Evolutionary conservation across 192 early-diverging fungal species (phyloP), one percentile per base, ranked within the genome.

Genomic region (Geranomyces michiganensis): DNA sequence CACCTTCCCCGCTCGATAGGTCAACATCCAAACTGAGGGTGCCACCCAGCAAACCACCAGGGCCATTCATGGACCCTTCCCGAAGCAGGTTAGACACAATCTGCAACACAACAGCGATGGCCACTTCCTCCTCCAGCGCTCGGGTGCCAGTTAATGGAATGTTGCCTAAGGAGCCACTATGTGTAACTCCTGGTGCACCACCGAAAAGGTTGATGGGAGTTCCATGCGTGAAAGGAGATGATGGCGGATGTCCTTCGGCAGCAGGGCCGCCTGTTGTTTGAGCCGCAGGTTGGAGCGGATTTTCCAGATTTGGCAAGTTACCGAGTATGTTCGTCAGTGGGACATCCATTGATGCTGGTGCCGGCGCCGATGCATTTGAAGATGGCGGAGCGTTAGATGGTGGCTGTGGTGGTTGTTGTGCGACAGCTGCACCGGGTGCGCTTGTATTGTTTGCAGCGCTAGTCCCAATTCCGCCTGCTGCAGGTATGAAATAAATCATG

Each of bases 401-500:
- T 46, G 33, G 2, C 17, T 13, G 7, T 29, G 58, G 29, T 27
- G 58, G 27, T 2, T 58, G 10, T 10, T 27, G 22, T 8, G 31
- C 58, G 7, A 29, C 17, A 7, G 58, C 30, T 19, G 58, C 58
- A 17, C 12, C 15, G 17, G 46, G 44, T 65, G 9, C 14, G 49
- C 47, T 7, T 6, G 15, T n/a, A 6, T 9, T 21, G 17, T 27
- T 19, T 31, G 29, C 36, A 44, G n/a, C 62, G 44, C 36, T 36
- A 45, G 62, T 21, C 29, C 27, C 65, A 1, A 48, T 21, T 53
- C 65, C 31, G 19, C 19, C 15, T 21, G 12, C 65, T 4, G 48
- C 19, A 7, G 70, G 70, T 1, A 72, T 62, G 59, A 72, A 72
- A 32, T 72, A 72, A 2, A 72, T 72, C 70, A 72, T 72, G 27